A percentile compares a stretch with the other conserved stretches of the same genome.
Evolutionary conservation across 768 basidiomycete species (phyloP).

Genomic region (Paxillus ammoniavirescens): DNA sequence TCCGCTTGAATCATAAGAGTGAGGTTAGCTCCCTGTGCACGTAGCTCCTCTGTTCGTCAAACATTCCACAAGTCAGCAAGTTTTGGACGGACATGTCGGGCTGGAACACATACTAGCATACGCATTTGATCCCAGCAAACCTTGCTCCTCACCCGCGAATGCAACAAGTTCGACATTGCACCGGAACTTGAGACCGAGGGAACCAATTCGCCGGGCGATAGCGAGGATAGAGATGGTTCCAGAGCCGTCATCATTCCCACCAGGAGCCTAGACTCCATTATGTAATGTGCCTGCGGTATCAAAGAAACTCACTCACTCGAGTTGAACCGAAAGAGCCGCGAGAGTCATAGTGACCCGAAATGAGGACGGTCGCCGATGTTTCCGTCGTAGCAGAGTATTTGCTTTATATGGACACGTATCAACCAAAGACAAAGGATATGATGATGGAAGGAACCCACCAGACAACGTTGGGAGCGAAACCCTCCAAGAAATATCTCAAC

Average conservation of each 20-base stretch:
- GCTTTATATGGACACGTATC: constrained; percentile 33
- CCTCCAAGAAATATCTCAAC: constrained; percentile 60
- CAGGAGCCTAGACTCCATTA: constrained; percentile 33
- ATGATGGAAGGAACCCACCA: constrained; percentile 46
- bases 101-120: constrained; percentile 65
- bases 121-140: constrained; percentile 70
- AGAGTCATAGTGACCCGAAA: constrained; percentile 89
- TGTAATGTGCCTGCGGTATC: neutral
- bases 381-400: constrained; percentile 55
- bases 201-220: constrained; percentile 73
- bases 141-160: constrained; percentile 94
- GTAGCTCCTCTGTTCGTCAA: constrained; percentile 50
- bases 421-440: neutral
- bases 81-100: neutral
- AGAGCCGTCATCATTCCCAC: constrained; percentile 63
- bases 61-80: neutral
- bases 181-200: constrained; percentile 65
- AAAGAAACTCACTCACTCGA: constrained; percentile 28
- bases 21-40: constrained; percentile 58
- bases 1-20: constrained; percentile 89
- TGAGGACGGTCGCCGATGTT: constrained; percentile 63
- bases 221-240: constrained; percentile 72
- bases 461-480: constrained; percentile 85
- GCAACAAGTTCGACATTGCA: constrained; percentile 77
- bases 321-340: constrained; percentile 85